Evolutionary conservation across 1,139 yeast species (phyloP), one percentile per base, ranked within the genome.

Genomic region (Taiozyma sp.): DNA sequence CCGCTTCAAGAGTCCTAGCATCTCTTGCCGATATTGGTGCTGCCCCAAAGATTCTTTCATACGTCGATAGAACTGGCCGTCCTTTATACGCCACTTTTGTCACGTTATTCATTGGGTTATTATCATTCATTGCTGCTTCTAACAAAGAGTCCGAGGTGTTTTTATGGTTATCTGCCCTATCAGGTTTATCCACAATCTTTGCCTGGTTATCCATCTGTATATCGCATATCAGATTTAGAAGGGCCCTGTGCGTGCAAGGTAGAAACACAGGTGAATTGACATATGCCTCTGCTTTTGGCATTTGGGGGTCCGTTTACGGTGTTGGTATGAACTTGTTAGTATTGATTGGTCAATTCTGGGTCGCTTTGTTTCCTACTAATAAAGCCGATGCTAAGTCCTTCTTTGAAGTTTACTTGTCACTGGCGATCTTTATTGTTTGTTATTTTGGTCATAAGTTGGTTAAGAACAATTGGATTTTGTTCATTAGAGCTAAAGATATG

Each of bases 171-270:
- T 73, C 81, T 64, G 85, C 88, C 30, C 67, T 83, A 47, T 81
- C 85, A 34, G 87, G 86, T 47, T 74, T 83, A 49, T 81, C 88
- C 30, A 79, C 88, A 1, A 69, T 84, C 50, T 79, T 82, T 63
- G 81, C 87, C 40, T 84, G 90, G 89, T 75, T 77, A 51, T 77
- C 83, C 35, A 81, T 83, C 55, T 80, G 82, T 61, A 54, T 80
- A 32, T 74, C 82, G 50, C 85, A 79, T 58, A 68, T 83, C 49
- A 74, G 88, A 64, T 83, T 83, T 68, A 79, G 88, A 71, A 67
- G 73, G 57, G 88, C 88, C 2, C 69, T 83, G 65, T 58, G 62
- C 16, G 75, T 62, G 8, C 81, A 79, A 67, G 78, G 80, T 47
- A 75, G 85, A 68, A 57, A 62, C 16, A 70, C 77, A 14, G 77